Conservation (phyloP, 169 alveolate genomes). For the Eimeria necatrix region DNA sequence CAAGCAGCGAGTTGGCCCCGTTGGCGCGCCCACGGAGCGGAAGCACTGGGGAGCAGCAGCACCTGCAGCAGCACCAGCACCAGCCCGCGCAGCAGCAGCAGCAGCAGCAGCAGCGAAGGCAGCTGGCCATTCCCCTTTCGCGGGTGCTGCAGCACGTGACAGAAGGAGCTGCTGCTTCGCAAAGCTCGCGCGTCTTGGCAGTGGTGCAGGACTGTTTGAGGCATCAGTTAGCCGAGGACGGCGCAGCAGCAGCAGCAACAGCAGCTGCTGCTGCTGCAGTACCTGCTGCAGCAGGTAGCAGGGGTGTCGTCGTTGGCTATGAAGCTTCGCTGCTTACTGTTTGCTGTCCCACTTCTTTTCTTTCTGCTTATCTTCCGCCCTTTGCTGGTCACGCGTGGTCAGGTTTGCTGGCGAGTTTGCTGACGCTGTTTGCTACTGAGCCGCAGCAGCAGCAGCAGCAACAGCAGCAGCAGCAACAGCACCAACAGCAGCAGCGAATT, state of each 20-base stretch:
- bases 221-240: constrained; percentile 36
- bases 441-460: constrained; percentile 45
- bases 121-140: constrained; percentile 43
- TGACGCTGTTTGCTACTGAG: constrained; percentile 1
- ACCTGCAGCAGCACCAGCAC: constrained; percentile 37
- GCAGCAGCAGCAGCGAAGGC: constrained; percentile 65
- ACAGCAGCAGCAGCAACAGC: constrained; percentile 33
- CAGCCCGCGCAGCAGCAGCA: constrained; percentile 56
- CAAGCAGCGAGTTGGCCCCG: constrained; percentile 23
- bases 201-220: not conserved
- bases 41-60: constrained; percentile 7
- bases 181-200: not conserved
- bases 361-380: constrained; percentile 26
- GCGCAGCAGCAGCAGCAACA: constrained; percentile 46
- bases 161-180: not conserved
- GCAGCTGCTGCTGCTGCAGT: constrained; percentile 47
- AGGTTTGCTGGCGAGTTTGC: constrained; percentile 24
- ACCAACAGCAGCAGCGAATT: constrained; percentile 1
- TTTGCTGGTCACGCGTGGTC: constrained; percentile 31
- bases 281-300: constrained; percentile 25
- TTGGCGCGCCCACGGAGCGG: constrained; percentile 13
- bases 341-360: constrained; percentile 22
- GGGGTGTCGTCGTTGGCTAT: constrained; percentile 17
- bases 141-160: constrained; percentile 38
- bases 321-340: constrained; percentile 34